Base-by-base conservation (phyloP, 2,329 filamentous ascomycete species). In the Nakataea oryzae region DNA sequence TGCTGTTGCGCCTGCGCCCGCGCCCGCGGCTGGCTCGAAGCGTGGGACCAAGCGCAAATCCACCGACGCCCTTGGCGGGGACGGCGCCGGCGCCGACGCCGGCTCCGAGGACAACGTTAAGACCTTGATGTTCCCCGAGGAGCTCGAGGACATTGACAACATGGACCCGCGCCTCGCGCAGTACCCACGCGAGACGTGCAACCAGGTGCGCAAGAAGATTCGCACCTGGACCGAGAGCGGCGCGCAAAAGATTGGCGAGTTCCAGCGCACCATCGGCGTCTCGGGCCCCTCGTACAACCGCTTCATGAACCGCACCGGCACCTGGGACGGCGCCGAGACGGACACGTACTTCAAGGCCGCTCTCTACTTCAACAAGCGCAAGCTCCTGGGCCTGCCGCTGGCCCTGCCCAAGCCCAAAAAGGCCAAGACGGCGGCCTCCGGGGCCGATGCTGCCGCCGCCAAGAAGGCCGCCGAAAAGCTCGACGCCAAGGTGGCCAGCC, bases 231-330 rank as follows among this genome's bases (percentile, higher is more conserved):
- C 81, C 54, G 79, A 80, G 58, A 76, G 74, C 1, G 81, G 79
- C 54, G 78, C 78, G 54, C 71, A 81, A 64, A 79, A 79, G 13
- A 79, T 81, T 34, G 80, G 79, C 59, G 79, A 82, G 64, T 68
- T 82, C 61, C 77, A 80, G 66, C 71, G 75, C 55, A 76, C 76
- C 3, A 78, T 75, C 62, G 78, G 79, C 54, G 64, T 65, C 9
- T 79, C 79, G 41, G 73, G 78, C 0, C 56, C 65, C 2, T 65
- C 69, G 7, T 81, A 79, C 65, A 63, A 59, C 56, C 67, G 67
- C 61, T 86, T 85, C 69, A 79, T 84, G 76, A 72, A 73, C n/a
- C 75, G 77, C 67, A 76, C 70, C 28, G 78, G 79, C 6, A 68
- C 72, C 5, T 69, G 73, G 63, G 70, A 74, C 11, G 76, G 77